Evolutionary conservation across 441 rosid species (phyloP).

Genomic region (Euphorbia celastroides): DNA sequence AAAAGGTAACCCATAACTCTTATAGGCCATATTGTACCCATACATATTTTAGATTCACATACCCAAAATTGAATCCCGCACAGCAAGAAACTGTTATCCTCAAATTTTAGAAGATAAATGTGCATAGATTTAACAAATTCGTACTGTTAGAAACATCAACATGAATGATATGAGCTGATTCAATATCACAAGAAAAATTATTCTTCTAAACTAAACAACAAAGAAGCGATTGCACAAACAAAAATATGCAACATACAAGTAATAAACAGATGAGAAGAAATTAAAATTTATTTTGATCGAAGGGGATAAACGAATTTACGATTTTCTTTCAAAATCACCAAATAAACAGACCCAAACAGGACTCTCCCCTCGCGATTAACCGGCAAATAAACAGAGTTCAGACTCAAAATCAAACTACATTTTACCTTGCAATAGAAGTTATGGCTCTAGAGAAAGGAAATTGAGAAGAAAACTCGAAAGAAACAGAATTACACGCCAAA

Average conservation of each 20-base stretch:
- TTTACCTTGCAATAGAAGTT: constrained; percentile 17
- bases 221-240: neutral
- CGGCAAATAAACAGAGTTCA: constrained; percentile 22
- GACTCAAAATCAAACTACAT: constrained; percentile 30
- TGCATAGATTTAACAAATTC: neutral
- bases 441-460: neutral
- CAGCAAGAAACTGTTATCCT: neutral
- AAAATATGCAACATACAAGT: neutral
- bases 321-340: neutral
- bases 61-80: neutral
- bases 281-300: constrained; percentile 3
- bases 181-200: constrained; percentile 4
- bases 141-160: neutral
- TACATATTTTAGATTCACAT: neutral
- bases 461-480: neutral
- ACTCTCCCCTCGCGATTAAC: constrained; percentile 12
- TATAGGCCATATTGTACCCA: neutral
- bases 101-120: neutral
- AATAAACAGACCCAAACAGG: neutral
- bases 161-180: neutral
- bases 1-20: too few relatives aligned
- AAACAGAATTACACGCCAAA: neutral
- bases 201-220: neutral
- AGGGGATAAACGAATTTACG: neutral
- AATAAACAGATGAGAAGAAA: neutral